Base-by-base conservation (phyloP, 2,329 filamentous ascomycete genomes). In the Dactylellina cionopaga region DNA sequence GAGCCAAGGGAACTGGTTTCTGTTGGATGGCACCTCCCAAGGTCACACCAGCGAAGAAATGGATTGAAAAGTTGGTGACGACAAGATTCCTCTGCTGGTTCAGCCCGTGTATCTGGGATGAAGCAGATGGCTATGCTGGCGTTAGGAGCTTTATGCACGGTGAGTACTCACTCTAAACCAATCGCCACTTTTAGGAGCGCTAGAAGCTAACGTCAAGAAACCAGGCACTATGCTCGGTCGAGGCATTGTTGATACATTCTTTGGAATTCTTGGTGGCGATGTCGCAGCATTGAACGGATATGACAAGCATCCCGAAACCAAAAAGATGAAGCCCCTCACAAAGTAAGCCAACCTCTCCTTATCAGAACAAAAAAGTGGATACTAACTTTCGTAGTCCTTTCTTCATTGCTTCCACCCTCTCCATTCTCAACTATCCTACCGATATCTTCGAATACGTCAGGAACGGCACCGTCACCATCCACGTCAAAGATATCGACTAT, bases 1-100 rank as follows among this genome's bases (percentile, higher is more conserved):
- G 88, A 74, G 78, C 81, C 29, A 82, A 80, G 25, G 87, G 87
- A 1, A 84, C 86, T 66, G 87, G 88, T 0, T 86, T 88, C 0
- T 81, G 82, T 0, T 90, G 83, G 83, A 83, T 90, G 79, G 80
- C 85, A 0, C 85, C 86, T 0, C 80, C 85, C 0, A 87, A 86
- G 62, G 87, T 91, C 13, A 90, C 89, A 0, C 88, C 88, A 0
- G 77, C 90, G n/a, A 88, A 88, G 78, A 84, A 84, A 66, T 87
- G 86, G 84, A 80, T 91, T 0, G 89, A 92, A 79, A 87, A 89
- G 76, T 83, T 92, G 3, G 84, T 89, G 2, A 85, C 85, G 29
- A 89, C 86, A 0, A 87, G 90, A 0, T 83, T 90, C 74, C 80
- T 92, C 58, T 90, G 87, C 1, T 92, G 89, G 87, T 87, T 93